Evolutionary conservation across 805 yeast species (phyloP).

Genomic region (Candida ascalaphidarum): DNA sequence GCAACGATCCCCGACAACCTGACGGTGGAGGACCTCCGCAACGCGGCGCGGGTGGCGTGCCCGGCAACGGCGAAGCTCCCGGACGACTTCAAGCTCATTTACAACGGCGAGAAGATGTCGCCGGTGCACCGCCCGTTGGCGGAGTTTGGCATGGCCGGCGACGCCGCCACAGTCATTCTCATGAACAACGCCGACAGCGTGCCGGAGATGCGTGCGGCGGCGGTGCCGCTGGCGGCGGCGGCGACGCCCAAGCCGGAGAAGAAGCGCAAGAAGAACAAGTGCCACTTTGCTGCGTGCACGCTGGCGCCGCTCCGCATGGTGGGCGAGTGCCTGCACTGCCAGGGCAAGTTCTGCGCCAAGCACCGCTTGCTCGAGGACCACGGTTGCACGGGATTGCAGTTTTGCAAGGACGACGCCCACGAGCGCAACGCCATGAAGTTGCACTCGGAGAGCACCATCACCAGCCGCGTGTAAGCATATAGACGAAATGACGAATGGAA

Average conservation of each 20-base stretch:
- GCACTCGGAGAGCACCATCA: slow-evolving; percentile 77
- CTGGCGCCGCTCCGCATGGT: slow-evolving; percentile 59
- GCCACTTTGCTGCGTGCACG: slow-evolving; percentile 51
- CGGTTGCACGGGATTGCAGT: slow-evolving; percentile 65
- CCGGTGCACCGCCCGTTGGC: slow-evolving; percentile 16
- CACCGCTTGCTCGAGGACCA: slow-evolving; percentile 86
- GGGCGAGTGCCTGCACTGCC: slow-evolving; percentile 81
- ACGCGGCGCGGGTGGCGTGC: slow-evolving; percentile 33
- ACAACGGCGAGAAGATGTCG: slow-evolving; percentile 29
- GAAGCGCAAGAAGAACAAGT: slow-evolving; percentile 33
- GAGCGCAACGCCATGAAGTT: slow-evolving; percentile 78
- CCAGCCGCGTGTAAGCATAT: slow-evolving; percentile 46
- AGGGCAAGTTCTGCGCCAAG: slow-evolving; percentile 78
- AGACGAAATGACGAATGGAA: background rate
- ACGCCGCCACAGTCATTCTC: slow-evolving; percentile 13
- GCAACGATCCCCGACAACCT: slow-evolving; percentile 45
- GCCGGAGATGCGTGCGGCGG: slow-evolving; percentile 6
- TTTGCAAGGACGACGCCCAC: slow-evolving; percentile 75
- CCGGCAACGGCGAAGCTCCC: slow-evolving; percentile 26
- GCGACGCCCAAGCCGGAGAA: slow-evolving; percentile 13
- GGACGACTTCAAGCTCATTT: slow-evolving; percentile 27
- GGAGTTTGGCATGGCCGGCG: slow-evolving; percentile 9
- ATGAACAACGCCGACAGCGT: slow-evolving; percentile 10
- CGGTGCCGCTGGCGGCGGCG: slow-evolving; percentile 10
- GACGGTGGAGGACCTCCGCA: slow-evolving; percentile 42